Conservation (phyloP, 768 basidiomycete species). For the Dendrothele bispora region DNA sequence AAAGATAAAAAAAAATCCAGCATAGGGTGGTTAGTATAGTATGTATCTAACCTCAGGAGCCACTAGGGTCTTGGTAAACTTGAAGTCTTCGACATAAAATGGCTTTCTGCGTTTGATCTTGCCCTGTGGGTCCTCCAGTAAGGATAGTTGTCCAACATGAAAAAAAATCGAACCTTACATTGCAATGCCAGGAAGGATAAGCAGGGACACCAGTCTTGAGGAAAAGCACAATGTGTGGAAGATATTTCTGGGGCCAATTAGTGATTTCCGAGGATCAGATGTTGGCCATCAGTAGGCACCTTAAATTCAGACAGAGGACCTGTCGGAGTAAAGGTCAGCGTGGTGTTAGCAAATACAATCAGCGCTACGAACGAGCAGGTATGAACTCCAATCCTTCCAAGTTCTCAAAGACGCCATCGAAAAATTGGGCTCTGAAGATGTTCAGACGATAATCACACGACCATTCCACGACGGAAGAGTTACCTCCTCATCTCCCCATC, state of each 20-base stretch:
- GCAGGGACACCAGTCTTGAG: conserved; percentile 40
- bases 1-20: neutral
- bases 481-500: conserved; percentile 57
- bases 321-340: conserved; percentile 15
- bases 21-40: neutral
- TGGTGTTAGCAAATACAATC: conserved; percentile 10
- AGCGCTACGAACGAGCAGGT: conserved; percentile 41
- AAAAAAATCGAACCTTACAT: conserved; percentile 25
- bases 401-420: conserved; percentile 66
- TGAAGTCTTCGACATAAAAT: conserved; percentile 65
- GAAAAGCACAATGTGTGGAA: conserved; percentile 43
- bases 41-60: conserved; percentile 45
- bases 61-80: conserved; percentile 57
- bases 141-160: conserved; percentile 12
- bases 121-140: conserved; percentile 34
- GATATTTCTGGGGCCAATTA: conserved; percentile 36
- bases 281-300: conserved; percentile 28
- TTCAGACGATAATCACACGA: neutral
- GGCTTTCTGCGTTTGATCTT: conserved; percentile 63
- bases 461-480: conserved; percentile 3
- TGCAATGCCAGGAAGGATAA: conserved; percentile 42
- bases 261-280: neutral
- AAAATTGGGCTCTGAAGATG: conserved; percentile 49
- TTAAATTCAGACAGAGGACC: conserved; percentile 52
- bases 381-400: conserved; percentile 61